Conservation (phyloP, 164 flowering plant genomes). For the Annona squamosa region DNA sequence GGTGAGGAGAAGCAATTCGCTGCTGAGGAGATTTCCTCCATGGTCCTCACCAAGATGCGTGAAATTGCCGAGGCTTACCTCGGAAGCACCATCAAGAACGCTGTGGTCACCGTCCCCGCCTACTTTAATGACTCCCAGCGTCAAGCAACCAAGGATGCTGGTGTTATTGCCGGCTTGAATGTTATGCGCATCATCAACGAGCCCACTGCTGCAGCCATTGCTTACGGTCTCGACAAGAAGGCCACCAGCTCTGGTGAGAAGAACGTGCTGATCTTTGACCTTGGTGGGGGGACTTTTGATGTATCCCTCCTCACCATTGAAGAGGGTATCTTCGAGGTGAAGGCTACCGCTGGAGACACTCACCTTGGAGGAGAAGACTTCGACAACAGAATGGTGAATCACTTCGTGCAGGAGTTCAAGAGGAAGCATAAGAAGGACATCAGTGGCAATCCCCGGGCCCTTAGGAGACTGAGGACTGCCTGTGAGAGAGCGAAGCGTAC, state of each 20-base stretch:
- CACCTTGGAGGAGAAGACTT: constrained; percentile 41
- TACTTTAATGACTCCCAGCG: constrained; percentile 37
- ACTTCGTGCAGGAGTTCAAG: constrained; percentile 34
- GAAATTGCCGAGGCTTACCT: constrained; percentile 44
- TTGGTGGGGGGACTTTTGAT: constrained; percentile 50
- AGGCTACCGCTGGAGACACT: constrained; percentile 41
- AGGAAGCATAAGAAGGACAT: constrained; percentile 34
- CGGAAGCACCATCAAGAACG: constrained; percentile 28
- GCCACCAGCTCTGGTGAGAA: constrained; percentile 32
- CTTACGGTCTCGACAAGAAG: constrained; percentile 44
- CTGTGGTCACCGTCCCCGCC: constrained; percentile 34
- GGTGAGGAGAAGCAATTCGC: constrained; percentile 28
- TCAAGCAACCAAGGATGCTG: constrained; percentile 42
- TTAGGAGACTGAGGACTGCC: constrained; percentile 27
- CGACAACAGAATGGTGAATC: constrained; percentile 33
- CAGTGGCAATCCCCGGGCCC: constrained; percentile 25
- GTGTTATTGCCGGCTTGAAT: constrained; percentile 35
- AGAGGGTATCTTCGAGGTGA: constrained; percentile 37
- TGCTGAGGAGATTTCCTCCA: constrained; percentile 34
- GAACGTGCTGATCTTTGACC: constrained; percentile 33
- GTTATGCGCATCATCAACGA: constrained; percentile 37
- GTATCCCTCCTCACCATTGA: constrained; percentile 38
- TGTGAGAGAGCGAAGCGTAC: constrained; percentile 33
- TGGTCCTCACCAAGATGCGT: constrained; percentile 39
- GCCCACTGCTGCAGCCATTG: constrained; percentile 52